Evolutionary conservation across 164 flowering plant species (phyloP).

Genomic region (Macadamia integrifolia): DNA sequence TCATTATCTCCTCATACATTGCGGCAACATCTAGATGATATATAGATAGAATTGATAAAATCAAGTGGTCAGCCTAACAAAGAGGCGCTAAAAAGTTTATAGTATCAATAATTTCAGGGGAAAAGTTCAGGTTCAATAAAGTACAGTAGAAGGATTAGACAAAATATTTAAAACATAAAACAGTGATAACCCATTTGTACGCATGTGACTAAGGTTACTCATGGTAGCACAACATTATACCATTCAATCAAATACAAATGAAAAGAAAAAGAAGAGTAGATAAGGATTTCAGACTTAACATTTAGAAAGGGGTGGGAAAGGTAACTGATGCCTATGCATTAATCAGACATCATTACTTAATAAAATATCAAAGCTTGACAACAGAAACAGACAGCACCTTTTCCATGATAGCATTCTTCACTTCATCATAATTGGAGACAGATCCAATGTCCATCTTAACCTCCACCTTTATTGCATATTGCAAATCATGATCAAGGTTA

Average conservation of each 20-base stretch:
- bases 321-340: not conserved
- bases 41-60: not conserved
- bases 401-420: constrained; percentile 70
- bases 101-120: too few species aligned
- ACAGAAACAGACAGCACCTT: constrained; percentile 46
- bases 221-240: too few species aligned
- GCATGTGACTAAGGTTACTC: too few species aligned
- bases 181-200: not conserved
- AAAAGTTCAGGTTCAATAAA: too few species aligned
- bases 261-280: not conserved
- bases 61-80: not conserved
- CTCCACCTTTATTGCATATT: constrained; percentile 93
- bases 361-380: not conserved
- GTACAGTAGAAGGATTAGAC: not conserved
- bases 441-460: constrained; percentile 89
- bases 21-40: too few species aligned
- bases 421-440: constrained; percentile 85
- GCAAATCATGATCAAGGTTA: constrained; percentile 94
- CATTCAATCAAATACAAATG: not conserved
- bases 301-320: too few species aligned
- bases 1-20: not conserved
- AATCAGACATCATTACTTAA: not conserved
- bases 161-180: not conserved
- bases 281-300: not conserved
- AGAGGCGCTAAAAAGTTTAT: too few species aligned